phyloP scores from a whole-genome alignment of 2,329 filamentous ascomycete species.

The Pyrenophora tritici-repentis region DNA sequence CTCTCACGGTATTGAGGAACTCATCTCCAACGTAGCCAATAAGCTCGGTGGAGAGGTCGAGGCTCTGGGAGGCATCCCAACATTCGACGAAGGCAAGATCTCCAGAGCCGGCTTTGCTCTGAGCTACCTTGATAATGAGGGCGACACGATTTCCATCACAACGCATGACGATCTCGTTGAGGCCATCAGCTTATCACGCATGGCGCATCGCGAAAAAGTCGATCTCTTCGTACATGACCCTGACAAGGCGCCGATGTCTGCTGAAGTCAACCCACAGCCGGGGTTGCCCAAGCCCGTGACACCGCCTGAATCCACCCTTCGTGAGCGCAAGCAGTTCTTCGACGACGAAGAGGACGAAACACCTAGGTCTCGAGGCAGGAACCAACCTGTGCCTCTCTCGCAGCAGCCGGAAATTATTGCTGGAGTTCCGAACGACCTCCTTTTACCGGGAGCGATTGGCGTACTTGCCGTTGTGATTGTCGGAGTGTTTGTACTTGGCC shows the following conservation, averaged over 20 bases:
- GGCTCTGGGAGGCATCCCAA: slow-evolving; percentile 78
- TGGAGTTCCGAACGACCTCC: slow-evolving; percentile 90
- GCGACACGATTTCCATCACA: slow-evolving; percentile 95
- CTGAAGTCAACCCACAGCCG: slow-evolving; percentile 65
- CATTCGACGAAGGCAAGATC: slow-evolving; percentile 78
- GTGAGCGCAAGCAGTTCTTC: slow-evolving; percentile 54
- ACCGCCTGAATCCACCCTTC: slow-evolving; percentile 57
- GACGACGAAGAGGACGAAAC: slow-evolving; percentile 63
- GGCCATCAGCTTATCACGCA: slow-evolving; percentile 81
- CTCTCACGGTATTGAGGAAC: slow-evolving; percentile 76
- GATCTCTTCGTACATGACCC: slow-evolving; percentile 97
- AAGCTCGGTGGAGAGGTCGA: slow-evolving; percentile 88
- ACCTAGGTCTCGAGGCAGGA: slow-evolving; percentile 38
- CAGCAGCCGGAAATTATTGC: slow-evolving; percentile 79
- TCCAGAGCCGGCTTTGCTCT: slow-evolving; percentile 82
- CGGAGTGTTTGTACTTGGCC: slow-evolving; percentile 86
- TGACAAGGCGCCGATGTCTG: slow-evolving; percentile 78
- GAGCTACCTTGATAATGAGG: slow-evolving; percentile 95
- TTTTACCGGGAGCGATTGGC: slow-evolving; percentile 91
- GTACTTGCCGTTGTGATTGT: slow-evolving; percentile 94
- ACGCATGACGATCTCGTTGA: slow-evolving; percentile 92
- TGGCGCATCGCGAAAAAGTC: slow-evolving; percentile 83
- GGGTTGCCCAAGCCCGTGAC: slow-evolving; percentile 56
- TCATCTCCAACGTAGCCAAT: slow-evolving; percentile 75
- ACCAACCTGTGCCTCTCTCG: slow-evolving; percentile 52